Conservation (phyloP, 768 basidiomycete genomes). For the Crepidotus variabilis region DNA sequence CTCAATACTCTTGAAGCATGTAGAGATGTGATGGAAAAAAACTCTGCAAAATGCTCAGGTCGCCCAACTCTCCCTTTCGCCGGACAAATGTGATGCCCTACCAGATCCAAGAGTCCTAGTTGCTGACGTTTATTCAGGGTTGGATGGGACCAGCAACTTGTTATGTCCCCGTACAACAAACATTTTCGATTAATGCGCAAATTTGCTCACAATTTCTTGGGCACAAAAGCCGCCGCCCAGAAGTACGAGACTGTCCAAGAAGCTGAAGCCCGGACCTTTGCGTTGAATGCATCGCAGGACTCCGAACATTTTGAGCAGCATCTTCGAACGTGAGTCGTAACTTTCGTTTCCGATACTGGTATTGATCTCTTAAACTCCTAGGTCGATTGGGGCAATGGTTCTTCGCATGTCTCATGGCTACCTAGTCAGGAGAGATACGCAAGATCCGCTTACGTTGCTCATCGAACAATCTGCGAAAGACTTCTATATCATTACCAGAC, state of each 20-base stretch:
- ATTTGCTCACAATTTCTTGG: neutral
- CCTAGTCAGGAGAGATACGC: neutral
- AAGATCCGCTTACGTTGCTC: neutral
- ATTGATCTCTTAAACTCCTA: neutral
- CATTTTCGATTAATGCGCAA: neutral
- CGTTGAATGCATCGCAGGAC: neutral
- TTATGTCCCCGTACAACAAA: conserved; percentile 26
- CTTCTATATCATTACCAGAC: conserved; percentile 6
- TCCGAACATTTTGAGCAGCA: neutral
- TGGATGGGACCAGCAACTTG: conserved; percentile 25
- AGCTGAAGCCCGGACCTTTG: neutral
- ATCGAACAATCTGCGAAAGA: neutral
- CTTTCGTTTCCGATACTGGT: neutral
- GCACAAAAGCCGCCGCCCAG: neutral
- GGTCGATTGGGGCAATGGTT: neutral
- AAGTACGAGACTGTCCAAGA: neutral
- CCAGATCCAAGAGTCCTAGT: too few relatives aligned
- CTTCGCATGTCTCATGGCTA: neutral
- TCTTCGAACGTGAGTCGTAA: neutral
- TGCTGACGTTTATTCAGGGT: neutral
- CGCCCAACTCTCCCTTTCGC: conserved; percentile 36
- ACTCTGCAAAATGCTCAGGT: conserved; percentile 47
- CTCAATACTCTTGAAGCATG: conserved; percentile 24
- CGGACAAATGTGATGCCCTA: conserved; percentile 30
- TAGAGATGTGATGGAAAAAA: conserved; percentile 47